Evolutionary conservation across 208 protist species (phyloP).

Genomic region (Naegleria fowleri): DNA sequence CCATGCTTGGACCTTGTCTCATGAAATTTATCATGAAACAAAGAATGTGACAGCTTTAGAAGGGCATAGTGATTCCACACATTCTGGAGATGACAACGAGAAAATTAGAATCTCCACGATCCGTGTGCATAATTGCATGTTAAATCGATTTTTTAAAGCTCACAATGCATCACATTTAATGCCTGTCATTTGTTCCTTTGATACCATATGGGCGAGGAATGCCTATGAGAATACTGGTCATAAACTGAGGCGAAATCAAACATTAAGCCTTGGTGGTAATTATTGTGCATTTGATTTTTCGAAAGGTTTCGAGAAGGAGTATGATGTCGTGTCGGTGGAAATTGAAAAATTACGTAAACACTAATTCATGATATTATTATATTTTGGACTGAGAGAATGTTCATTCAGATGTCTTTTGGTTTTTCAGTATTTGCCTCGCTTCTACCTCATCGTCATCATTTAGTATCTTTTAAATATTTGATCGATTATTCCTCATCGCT

Average conservation of each 20-base stretch:
- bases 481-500: not conserved
- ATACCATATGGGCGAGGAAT: not conserved
- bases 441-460: too few species aligned
- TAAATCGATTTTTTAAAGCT: not conserved
- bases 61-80: too few species aligned
- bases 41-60: too few species aligned
- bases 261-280: not conserved
- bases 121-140: not conserved
- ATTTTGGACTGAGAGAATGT: too few species aligned
- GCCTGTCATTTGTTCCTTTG: not conserved
- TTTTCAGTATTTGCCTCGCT: too few species aligned
- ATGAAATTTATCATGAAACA: not conserved
- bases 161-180: not conserved
- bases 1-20: not conserved
- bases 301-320: not conserved
- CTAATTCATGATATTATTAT: not conserved
- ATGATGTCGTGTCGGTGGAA: not conserved
- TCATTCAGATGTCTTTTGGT: too few species aligned
- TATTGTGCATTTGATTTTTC: constrained; percentile 1
- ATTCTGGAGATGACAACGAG: not conserved
- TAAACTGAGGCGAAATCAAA: not conserved
- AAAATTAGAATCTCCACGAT: not conserved
- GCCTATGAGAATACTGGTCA: not conserved
- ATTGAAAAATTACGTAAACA: not conserved
- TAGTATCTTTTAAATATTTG: too few species aligned